A percentile compares a stretch with the other conserved stretches of the same genome.
Conservation (phyloP, 129 eudicot species). For the Arctium lappa region DNA sequence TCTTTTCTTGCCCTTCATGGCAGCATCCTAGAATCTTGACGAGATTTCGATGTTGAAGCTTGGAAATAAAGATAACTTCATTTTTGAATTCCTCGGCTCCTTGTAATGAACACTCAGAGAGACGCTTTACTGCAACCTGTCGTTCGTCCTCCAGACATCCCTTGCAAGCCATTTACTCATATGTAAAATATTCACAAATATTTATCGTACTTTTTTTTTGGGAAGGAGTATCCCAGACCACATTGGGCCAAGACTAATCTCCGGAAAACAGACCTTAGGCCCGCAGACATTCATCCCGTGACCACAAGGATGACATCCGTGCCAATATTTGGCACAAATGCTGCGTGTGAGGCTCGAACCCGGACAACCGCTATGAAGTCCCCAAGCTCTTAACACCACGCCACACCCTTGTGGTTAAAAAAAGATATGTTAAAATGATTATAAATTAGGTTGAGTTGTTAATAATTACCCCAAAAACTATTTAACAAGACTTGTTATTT, state of each 20-base stretch:
- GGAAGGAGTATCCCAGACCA: no score
- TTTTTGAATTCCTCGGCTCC: constrained; percentile 20
- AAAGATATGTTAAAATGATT: no score
- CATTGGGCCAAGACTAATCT: no score
- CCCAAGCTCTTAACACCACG: no score
- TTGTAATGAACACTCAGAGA: constrained; percentile 14
- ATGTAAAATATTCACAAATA: background rate
- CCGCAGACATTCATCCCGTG: no score
- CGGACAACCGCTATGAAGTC: no score
- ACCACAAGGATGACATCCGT: no score
- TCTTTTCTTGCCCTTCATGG: constrained; percentile 18
- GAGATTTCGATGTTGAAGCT: constrained; percentile 32
- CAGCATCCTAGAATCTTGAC: constrained; percentile 23
- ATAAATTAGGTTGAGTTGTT: background rate
- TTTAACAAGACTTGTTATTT: background rate
- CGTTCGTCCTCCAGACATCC: constrained; percentile 13
- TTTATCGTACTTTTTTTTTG: background rate
- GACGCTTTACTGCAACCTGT: constrained; percentile 28
- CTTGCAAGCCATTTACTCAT: constrained; percentile 9
- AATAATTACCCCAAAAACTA: background rate
- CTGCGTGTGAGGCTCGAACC: no score
- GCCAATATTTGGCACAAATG: no score
- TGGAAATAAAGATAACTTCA: constrained; percentile 17
- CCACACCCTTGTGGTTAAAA: no score
- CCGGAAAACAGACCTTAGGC: no score